Base-by-base conservation (phyloP, 2,329 filamentous ascomycete genomes). In the Trichoderma atrobrunneum region DNA sequence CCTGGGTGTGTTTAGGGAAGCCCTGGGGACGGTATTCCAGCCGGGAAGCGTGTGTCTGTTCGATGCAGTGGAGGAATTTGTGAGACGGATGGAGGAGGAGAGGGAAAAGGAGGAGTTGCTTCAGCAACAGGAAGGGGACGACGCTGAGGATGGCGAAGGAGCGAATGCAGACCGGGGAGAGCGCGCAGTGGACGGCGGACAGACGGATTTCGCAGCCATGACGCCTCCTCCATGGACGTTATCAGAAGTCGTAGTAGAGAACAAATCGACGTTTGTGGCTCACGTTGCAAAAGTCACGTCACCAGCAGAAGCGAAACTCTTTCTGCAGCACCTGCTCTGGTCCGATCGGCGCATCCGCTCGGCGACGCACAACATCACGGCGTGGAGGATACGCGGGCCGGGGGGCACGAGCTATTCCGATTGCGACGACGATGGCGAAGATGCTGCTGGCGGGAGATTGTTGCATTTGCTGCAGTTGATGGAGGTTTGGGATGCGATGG, bases 381-480 rank as follows among this genome's bases (percentile, higher is more conserved):
- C 95, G 1, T 98, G 94, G 93, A 89, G 96, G 12, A 95, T 98
- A 70, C 89, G 88, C 34, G 89, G 88, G 0, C 78, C 82, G 0
- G 83, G 84, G 84, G 71, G 83, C 82, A 74, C 86, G 68, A 71
- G 28, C 32, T 94, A 91, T 76, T 95, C 98, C 81, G 96, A 99
- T 82, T 98, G 92, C 79, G 93, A 99, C 77, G 96, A 99, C 78
- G 96, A 99, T 80, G 96, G 96, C 3, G 96, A 99, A 86, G 93
- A 93, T 30, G 96, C 96, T 7, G 96, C 96, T 0, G 96, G 96
- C 0, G 91, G 92, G 0, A 87, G 96, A 56, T 82, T 99, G 78
- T 82, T 98, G 73, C 94, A 97, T 83, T 84, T 99, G 34, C 92
- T 99, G 90, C 94, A 98, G 84, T 83, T 97, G 73, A 98, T 98